Percentiles rank a stretch among this genome's conserved stretches.
Conservation (phyloP, 495 filamentous ascomycete genomes). For the Aspergillus homomorphus region DNA sequence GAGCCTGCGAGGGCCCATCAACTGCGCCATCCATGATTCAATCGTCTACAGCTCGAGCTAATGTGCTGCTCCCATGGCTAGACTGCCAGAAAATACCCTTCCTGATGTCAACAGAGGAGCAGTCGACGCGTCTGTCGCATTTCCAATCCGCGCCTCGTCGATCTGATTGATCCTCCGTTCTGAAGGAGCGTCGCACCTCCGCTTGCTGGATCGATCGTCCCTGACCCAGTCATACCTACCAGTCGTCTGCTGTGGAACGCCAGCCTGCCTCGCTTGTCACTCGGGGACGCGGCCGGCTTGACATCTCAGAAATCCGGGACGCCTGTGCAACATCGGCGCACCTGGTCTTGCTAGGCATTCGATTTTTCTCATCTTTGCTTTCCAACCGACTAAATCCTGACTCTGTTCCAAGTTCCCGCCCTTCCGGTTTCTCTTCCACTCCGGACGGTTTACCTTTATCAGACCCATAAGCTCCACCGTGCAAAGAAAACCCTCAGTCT, state of each 20-base stretch:
- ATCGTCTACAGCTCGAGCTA: no score
- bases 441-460: not conserved
- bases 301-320: conserved; percentile 1
- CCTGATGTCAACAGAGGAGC: no score
- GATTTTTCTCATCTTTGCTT: not conserved
- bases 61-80: no score
- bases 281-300: not conserved
- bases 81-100: no score
- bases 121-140: no score
- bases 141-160: no score
- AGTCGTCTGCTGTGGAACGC: not conserved
- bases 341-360: no score
- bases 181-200: no score
- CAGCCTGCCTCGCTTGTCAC: not conserved
- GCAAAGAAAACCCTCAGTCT: not conserved
- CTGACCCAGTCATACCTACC: not conserved
- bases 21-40: no score
- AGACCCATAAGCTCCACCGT: conserved; percentile 1
- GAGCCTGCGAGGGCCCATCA: no score
- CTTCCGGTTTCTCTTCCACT: not conserved
- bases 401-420: not conserved
- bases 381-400: not conserved
- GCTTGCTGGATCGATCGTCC: not conserved
- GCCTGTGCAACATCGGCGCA: not conserved
- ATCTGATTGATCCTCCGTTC: no score